phyloP scores from a whole-genome alignment of 164 flowering plant species.

The Santalum album region DNA sequence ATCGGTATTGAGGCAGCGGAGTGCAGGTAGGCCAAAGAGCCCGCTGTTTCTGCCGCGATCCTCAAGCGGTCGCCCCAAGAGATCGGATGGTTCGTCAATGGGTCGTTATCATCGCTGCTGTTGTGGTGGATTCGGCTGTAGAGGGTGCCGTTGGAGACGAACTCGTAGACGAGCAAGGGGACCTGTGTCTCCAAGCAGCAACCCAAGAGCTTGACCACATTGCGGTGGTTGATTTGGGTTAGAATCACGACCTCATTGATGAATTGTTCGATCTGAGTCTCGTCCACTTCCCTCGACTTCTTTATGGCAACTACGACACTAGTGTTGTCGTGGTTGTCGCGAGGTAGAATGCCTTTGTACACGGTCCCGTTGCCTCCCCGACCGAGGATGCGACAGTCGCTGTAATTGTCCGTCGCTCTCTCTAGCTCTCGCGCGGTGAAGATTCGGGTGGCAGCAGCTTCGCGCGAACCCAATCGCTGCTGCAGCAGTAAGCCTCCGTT shows the following conservation, averaged over 20 bases:
- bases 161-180: conserved; percentile 21
- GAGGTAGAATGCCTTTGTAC: conserved; percentile 10
- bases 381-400: conserved; percentile 8
- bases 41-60: conserved; percentile 20
- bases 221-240: conserved; percentile 17
- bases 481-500: conserved; percentile 23
- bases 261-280: conserved; percentile 17
- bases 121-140: conserved; percentile 9
- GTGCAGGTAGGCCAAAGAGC: conserved; percentile 26
- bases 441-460: conserved; percentile 5
- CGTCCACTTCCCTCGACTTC: conserved; percentile 16
- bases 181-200: conserved; percentile 23
- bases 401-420: conserved; percentile 16
- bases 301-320: conserved; percentile 15
- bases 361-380: conserved; percentile 15
- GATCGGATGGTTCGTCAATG: neutral
- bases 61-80: conserved; percentile 21
- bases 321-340: too few relatives aligned
- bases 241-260: conserved; percentile 18
- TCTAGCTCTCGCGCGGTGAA: conserved; percentile 17
- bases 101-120: too few relatives aligned
- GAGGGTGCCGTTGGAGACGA: conserved; percentile 18
- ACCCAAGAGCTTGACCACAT: conserved; percentile 21
- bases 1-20: conserved; percentile 24
- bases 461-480: conserved; percentile 9